A percentile compares a stretch with the other conserved stretches of the same genome.
Conservation (phyloP, 23 red algal species). For the Rhodosorus marinus region DNA sequence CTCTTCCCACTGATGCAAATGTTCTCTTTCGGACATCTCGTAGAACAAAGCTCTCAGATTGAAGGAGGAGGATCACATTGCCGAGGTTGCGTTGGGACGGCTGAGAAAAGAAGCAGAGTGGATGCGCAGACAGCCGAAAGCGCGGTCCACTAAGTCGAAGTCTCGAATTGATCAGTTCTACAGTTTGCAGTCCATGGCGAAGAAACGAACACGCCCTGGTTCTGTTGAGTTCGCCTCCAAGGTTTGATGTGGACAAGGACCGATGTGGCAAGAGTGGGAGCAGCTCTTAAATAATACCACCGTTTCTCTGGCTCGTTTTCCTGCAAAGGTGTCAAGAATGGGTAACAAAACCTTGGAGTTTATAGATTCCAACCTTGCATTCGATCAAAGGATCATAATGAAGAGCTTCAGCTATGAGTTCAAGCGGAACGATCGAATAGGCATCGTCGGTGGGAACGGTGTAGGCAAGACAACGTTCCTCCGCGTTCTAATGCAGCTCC, state of each 20-base stretch:
- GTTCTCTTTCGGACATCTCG: too few species aligned
- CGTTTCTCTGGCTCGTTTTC: too few species aligned
- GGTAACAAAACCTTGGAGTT: slow-evolving; percentile 22
- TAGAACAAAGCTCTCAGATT: slow-evolving; percentile 21
- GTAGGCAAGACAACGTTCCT: slow-evolving; percentile 63
- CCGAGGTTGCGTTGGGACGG: slow-evolving; percentile 3
- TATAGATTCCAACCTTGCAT: slow-evolving; percentile 9
- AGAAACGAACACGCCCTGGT: neutral
- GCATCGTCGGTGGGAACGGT: slow-evolving; percentile 64
- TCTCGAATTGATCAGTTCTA: slow-evolving; percentile 40
- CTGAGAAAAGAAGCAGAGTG: slow-evolving; percentile 65
- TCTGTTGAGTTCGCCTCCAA: too few species aligned
- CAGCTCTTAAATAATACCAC: too few species aligned
- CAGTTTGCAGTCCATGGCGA: slow-evolving; percentile 7
- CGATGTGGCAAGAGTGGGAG: too few species aligned
- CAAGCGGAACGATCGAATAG: slow-evolving; percentile 54
- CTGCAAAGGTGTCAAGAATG: slow-evolving; percentile 6
- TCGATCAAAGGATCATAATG: slow-evolving; percentile 18
- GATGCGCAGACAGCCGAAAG: slow-evolving; percentile 51
- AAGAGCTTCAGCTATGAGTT: slow-evolving; percentile 42
- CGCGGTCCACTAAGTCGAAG: slow-evolving; percentile 34
- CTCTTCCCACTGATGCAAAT: too few species aligned
- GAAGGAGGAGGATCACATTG: neutral
- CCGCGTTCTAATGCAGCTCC: neutral
- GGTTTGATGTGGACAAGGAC: too few species aligned